Evolutionary conservation across 179 eudicot genomes (phyloP).

Genomic region (Beta corolliflora): DNA sequence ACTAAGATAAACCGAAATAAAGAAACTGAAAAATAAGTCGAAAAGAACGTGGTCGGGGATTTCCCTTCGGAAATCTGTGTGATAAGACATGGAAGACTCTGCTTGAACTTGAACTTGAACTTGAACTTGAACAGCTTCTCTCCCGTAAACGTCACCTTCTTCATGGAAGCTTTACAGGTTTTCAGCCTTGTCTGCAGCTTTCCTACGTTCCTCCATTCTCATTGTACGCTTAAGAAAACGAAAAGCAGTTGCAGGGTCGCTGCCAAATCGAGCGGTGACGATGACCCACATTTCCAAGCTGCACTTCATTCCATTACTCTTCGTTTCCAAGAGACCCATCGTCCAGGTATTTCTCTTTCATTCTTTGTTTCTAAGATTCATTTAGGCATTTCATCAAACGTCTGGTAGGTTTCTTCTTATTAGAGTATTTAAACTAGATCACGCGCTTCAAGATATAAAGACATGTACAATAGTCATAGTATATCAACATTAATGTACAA

Average conservation of each 20-base stretch:
- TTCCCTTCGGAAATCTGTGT: not conserved
- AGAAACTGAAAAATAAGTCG: too few relatives aligned
- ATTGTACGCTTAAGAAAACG: conserved; percentile 7
- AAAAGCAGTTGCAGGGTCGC: not conserved
- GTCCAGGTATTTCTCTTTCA: conserved; percentile 47
- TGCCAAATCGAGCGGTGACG: conserved; percentile 35
- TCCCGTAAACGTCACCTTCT: not conserved
- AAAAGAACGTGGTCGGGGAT: too few relatives aligned
- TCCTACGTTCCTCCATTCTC: conserved; percentile 2
- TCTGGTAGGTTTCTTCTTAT: not conserved
- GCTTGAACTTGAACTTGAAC: not conserved
- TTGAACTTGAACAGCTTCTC: not conserved
- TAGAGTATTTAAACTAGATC: too few relatives aligned
- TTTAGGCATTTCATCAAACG: conserved; percentile 56
- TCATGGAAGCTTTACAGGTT: conserved; percentile 19
- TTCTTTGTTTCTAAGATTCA: conserved; percentile 9
- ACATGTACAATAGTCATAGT: too few relatives aligned
- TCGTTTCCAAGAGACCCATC: conserved; percentile 69
- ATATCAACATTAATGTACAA: too few relatives aligned
- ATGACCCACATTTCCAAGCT: conserved; percentile 44
- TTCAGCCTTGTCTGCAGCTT: not conserved
- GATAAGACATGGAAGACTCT: not conserved
- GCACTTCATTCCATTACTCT: conserved; percentile 58
- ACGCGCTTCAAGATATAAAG: too few relatives aligned
- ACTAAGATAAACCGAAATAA: too few relatives aligned